Evolutionary conservation across 2,329 filamentous ascomycete genomes (phyloP).

Genomic region (Cercospora zeae-maydis): DNA sequence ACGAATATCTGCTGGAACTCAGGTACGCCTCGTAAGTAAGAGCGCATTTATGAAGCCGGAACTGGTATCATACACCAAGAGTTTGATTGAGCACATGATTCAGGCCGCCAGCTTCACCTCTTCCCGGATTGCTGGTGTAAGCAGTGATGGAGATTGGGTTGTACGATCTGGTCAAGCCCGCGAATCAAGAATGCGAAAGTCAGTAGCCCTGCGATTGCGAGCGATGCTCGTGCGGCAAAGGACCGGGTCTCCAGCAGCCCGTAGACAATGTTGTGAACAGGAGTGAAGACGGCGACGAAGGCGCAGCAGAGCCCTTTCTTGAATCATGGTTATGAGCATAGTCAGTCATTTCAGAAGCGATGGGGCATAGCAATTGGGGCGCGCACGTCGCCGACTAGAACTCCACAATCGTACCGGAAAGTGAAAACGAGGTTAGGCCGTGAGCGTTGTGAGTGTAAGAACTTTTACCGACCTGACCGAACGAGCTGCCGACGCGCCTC

Average conservation of each 20-base stretch:
- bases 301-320: neutral
- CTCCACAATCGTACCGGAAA: neutral
- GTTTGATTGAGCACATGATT: constrained; percentile 17
- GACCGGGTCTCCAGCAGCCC: neutral
- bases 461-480: neutral
- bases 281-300: neutral
- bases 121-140: neutral
- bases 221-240: neutral
- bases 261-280: neutral
- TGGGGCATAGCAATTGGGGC: neutral
- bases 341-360: neutral
- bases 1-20: constrained; percentile 54
- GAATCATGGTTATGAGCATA: neutral
- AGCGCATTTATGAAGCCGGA: neutral
- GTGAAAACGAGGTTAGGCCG: neutral
- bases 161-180: neutral
- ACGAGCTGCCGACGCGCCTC: neutral
- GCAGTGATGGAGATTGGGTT: neutral
- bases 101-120: constrained; percentile 1
- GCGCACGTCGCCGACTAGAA: neutral
- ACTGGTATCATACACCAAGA: constrained; percentile 15
- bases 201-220: neutral
- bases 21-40: constrained; percentile 3
- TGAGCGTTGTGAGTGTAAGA: neutral
- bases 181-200: neutral